phyloP scores from a whole-genome alignment of 2,329 filamentous ascomycete genomes.

The Diaporthe humulicola region DNA sequence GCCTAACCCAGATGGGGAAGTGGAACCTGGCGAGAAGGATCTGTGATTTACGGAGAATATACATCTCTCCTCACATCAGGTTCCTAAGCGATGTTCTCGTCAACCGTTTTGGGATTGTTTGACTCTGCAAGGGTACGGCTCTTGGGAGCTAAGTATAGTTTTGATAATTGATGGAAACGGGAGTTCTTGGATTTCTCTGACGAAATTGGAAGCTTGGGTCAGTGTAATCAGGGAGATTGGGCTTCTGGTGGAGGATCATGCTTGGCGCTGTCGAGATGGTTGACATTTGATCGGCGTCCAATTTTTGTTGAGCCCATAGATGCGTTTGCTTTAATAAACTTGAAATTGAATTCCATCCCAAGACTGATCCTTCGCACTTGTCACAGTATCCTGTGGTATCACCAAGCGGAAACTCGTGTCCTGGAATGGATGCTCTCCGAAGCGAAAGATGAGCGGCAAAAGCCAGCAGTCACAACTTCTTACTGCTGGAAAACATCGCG shows the following conservation, averaged over 20 bases:
- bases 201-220: slow-evolving; percentile 2
- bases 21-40: not conserved
- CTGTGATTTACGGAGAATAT: not conserved
- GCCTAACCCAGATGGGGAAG: slow-evolving; percentile 15
- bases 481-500: not conserved
- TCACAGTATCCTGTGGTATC: not conserved
- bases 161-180: not conserved
- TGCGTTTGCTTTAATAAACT: not conserved
- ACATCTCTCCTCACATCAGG: not conserved
- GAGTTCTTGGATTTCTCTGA: not conserved
- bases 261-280: slow-evolving; percentile 12
- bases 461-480: slow-evolving; percentile 1
- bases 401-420: not conserved
- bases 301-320: not conserved
- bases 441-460: not conserved
- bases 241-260: not conserved
- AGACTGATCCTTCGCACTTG: not conserved
- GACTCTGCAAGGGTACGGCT: not conserved
- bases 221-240: not conserved
- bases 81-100: not conserved
- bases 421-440: not conserved
- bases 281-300: not conserved
- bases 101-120: not conserved
- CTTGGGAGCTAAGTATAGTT: not conserved
- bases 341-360: not conserved